A percentile compares a stretch with the other conserved stretches of the same genome.
Conservation (phyloP, 345 rosid species). For the Populus nigra region DNA sequence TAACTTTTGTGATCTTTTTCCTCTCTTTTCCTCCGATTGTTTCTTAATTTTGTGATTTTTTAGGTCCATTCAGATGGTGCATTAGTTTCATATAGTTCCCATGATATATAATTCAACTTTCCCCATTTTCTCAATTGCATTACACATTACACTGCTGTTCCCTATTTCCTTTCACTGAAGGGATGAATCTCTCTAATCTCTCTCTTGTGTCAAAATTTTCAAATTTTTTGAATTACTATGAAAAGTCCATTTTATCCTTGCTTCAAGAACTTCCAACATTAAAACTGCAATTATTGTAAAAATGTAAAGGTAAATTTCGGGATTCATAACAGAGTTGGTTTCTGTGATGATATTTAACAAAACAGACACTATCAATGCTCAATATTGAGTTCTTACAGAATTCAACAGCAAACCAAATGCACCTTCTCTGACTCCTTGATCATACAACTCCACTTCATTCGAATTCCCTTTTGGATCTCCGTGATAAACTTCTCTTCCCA, state of each 20-base stretch:
- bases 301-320: not conserved
- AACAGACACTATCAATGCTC: constrained; percentile 21
- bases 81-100: not conserved
- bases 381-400: constrained; percentile 81
- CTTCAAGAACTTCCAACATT: not conserved
- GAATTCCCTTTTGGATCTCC: constrained; percentile 77
- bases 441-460: constrained; percentile 54
- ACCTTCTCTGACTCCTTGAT: constrained; percentile 95
- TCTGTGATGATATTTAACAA: constrained; percentile 2
- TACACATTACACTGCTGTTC: not conserved
- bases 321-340: not conserved
- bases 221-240: not conserved
- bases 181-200: not conserved
- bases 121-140: no score
- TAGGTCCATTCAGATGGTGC: not conserved
- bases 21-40: not conserved
- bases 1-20: not conserved
- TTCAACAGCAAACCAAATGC: constrained; percentile 99
- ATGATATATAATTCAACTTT: no score
- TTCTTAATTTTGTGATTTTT: not conserved
- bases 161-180: not conserved
- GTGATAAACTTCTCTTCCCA: constrained; percentile 98
- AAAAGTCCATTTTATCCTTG: not conserved
- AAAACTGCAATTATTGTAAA: not conserved
- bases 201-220: not conserved